Base-by-base conservation (phyloP, 371 early-diverging fungal species). In the Catenaria anguillulae region DNA sequence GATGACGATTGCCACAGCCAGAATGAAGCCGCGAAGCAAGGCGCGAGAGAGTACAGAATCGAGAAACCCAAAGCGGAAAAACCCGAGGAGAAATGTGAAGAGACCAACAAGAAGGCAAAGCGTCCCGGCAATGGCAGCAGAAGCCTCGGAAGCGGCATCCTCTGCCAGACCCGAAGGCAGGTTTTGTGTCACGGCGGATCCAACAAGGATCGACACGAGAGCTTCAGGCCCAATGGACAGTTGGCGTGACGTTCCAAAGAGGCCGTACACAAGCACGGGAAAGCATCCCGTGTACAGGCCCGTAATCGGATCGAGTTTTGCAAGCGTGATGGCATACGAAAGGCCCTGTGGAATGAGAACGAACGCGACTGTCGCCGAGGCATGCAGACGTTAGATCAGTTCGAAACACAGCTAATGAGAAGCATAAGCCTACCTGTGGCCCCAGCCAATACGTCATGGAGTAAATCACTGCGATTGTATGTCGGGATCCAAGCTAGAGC, bases 171-270 rank as follows among this genome's bases (percentile, higher is more conserved):
- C 70, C 33, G 73, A 55, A 55, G 63, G 64, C 17, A 24, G 26
- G 2, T 33, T 36, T 19, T 36, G 19, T 12, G 40, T 23, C 58
- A 84, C 79, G 24, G 87, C 81, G 34, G 84, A 84, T 33, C 95
- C 97, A 0, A 88, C 84, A 33, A 96, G 75, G 63, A 93, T 84
- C 15, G 93, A 87, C 2, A 92, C 77, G 0, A 92, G 78, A 2
- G 97, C 90, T 71, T 92, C 94, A 15, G 96, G 96, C 0, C 96
- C 95, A 65, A 93, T 81, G 23, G 88, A 86, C 66, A 95, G 77
- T 73, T 95, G 94, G 56, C 92, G 77, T 21, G 92, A 92, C 54
- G 89, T 94, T 23, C 94, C 94, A 65, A 93, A 80, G 46, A 92
- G 67, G n/a, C 83, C 77, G 70, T 95, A 96, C n/a, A 89, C 76